A percentile compares a stretch with the other conserved stretches of the same genome.
These are phyloP conservation scores for Cladosporium colombiae DNA, from an alignment of 2,329 filamentous ascomycete species.

Conservation along the genomic window DNA sequence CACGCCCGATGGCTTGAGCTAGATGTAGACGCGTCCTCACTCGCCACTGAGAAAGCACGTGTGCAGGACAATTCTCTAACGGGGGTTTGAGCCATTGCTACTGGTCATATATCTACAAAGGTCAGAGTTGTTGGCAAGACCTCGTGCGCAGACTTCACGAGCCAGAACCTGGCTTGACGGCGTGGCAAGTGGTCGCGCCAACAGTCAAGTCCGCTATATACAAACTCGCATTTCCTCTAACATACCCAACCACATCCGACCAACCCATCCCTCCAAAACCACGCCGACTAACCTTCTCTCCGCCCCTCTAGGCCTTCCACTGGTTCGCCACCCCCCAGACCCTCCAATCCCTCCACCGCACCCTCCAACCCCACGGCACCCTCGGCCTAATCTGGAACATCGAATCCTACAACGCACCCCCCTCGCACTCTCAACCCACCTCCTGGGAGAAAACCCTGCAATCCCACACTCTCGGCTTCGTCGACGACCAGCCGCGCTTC, in stretches of 20 bases:
- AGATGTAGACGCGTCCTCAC: too few relatives aligned
- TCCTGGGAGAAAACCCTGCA: conserved; percentile 65
- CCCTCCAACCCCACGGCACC: conserved; percentile 60
- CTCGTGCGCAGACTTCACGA: not conserved
- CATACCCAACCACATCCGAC: not conserved
- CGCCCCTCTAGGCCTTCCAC: conserved; percentile 41
- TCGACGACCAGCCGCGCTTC: conserved; percentile 65
- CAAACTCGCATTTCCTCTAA: not conserved
- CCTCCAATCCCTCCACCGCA: conserved; percentile 66
- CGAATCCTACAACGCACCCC: conserved; percentile 59
- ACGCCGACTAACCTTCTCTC: not conserved
- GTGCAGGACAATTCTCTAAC: too few relatives aligned
- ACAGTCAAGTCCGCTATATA: not conserved
- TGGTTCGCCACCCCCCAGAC: conserved; percentile 68
- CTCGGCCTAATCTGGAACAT: conserved; percentile 69
- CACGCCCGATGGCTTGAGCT: too few relatives aligned
- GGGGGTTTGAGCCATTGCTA: too few relatives aligned
- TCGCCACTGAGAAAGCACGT: too few relatives aligned
- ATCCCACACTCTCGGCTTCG: conserved; percentile 50
- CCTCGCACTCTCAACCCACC: conserved; percentile 56
- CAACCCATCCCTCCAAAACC: too few relatives aligned
- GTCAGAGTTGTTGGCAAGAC: too few relatives aligned
- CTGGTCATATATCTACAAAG: too few relatives aligned
- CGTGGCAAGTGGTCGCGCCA: not conserved
- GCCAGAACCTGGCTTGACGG: not conserved